Base-by-base conservation (phyloP, 1,284 basidiomycete genomes). In the Cutaneotrichosporon sp. region DNA sequence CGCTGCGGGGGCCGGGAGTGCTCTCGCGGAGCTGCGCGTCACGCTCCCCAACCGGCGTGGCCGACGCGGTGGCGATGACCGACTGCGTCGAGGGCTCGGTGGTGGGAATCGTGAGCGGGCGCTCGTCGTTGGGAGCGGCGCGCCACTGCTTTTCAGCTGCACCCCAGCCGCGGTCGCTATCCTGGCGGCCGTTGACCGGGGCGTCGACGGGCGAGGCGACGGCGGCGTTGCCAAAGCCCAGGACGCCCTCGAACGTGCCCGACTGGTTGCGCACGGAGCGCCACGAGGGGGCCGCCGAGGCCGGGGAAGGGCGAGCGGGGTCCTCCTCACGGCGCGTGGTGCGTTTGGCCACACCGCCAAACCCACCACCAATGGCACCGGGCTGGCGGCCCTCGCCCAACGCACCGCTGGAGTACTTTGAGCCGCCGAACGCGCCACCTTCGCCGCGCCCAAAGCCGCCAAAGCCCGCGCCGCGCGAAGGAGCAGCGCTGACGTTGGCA, bases 161-260 rank as follows among this genome's bases (percentile, higher is more conserved):
- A 72, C 76, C 78, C 14, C 74, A 73, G 13, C 46, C 52, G 29
- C 57, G 54, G 14, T 63, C 62, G 36, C 49, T 73, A 64, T 56
- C 75, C 69, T 50, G 71, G 72, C 57, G 60, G 52, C 73, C 76
- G 20, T 69, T 69, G 25, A 22, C 24, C 46, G 63, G 43, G 1
- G 55, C 11, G 31, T 29, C 61, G 14, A 54, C 22, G 34, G 47
- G 49, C 5, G 46, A 29, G 13, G 56, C 45, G 45, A 62, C 59
- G 6, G 51, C 50, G 4, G 49, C 22, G 49, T 56, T 36, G 52
- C 74, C 73, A 61, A 78, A 79, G 3, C 76, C 79, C 10, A 79
- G 69, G 27, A 79, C 79, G 47, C 78, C 79, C 52, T 80, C 79
- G 60, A 80, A 80, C 11, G 66, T 75, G 60, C 76, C 77, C 11